Base-by-base conservation (phyloP, 257 asterid genomes). In the Echites panduratus region DNA sequence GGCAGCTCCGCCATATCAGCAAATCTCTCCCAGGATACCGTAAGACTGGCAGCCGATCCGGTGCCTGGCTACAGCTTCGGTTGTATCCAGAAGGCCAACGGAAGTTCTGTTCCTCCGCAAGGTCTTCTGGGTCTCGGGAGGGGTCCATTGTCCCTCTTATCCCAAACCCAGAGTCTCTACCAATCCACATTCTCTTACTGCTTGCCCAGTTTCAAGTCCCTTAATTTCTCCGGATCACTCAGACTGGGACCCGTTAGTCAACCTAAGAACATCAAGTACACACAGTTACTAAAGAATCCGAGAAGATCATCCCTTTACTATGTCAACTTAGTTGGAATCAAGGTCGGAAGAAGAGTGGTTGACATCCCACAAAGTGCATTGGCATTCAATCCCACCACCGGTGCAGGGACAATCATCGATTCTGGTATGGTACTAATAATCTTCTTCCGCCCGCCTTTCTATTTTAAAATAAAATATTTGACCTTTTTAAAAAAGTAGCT, bases 361-460 rank as follows among this genome's bases (percentile, higher is more conserved):
- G 52, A 63, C 8, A 85, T 90, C 49, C 92, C 96, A 11, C 78
- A 90, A 0, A 54, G 73, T 2, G 92, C 96, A 16, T 75, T 92
- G 48, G 86, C 89, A 0, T 87, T 83, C 61, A 80, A 92, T 44
- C 84, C 98, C 43, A 80, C 74, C 66, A 81, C 90, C 47, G 98
- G 98, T 1, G 92, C 91, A 0, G 98, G 96, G 63, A 87, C 98
- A 0, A 77, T 92, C 26, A 81, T 92, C 53, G 98, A 92, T 84
- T 88, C 98, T 7, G 97, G 96, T 89, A 68, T 7, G 97, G 96
- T 89, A 68, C 4, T 2, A 11, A 32, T 27, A 49, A 53, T 19
- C 13, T 7, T 0, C 5, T 35, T 61, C 38, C 3, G 2, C 38
- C 38, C 38, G 2, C 1, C 38, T 32, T 32, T 32, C 3, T 32